Evolutionary conservation across 2,329 filamentous ascomycete genomes (phyloP), one percentile per base, ranked within the genome.

Genomic region (Phialocephala sp.): DNA sequence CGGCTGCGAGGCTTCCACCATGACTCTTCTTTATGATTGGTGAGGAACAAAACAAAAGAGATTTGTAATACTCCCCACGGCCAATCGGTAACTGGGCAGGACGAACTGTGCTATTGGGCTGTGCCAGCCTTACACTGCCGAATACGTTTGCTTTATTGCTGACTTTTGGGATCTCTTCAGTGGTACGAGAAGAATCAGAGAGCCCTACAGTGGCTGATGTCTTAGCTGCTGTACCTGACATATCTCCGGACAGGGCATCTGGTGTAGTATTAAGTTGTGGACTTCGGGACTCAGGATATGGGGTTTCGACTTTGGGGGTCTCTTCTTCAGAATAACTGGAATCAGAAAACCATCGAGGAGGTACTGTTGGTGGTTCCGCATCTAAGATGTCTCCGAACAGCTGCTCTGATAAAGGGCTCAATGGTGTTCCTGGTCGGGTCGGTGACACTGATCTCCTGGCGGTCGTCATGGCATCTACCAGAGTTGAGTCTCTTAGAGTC

Each of bases 371-470:
- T 9, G 24, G 50, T 22, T 27, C 6, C 32, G 24, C 12, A 27
- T 54, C 50, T 14, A 54, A 18, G 27, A 54, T 32, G 12, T 54
- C 50, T 27, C 50, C 50, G 22, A 54, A 54, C 14, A 54, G 24
- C 27, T 54, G 24, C 24, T 54, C 50, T 18, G 50, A 54, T 9
- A 54, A 18, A 27, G 50, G 50, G 50, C 50, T 54, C 27, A 54
- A 14, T 18, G 50, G 50, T 35, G 50, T 54, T 4, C n/a, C 15
- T 18, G 3, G 9, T 54, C 50, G 50, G n/a, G n/a, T 54, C 24
- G 12, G 32, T 32, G 8, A 9, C 22, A 12, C 12, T 9, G 50
- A 15, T 18, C 2, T 15, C 6, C 5, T 15, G 11, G n/a, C 6
- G 41, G 41, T 6, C 15, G 14, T 43, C 45, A 20, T 50, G 45